phyloP scores from a whole-genome alignment of 345 rosid genomes.

The Cardamine occulta region DNA sequence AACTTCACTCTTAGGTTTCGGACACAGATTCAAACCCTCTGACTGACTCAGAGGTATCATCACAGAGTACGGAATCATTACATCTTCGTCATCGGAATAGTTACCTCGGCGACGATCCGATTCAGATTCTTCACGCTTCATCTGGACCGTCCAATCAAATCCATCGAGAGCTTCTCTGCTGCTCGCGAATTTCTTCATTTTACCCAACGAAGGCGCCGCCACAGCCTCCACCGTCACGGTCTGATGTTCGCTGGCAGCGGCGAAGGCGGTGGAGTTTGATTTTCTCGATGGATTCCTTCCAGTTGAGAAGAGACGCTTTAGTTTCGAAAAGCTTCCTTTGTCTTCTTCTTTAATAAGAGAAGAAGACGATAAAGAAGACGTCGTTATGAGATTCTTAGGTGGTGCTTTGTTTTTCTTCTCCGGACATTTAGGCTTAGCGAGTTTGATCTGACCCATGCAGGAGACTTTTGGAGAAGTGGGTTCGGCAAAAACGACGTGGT shows the following conservation, averaged over 20 bases:
- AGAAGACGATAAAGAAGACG: conserved; percentile 9
- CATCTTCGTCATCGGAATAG: conserved; percentile 3
- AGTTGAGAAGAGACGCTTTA: conserved; percentile 51
- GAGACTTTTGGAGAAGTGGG: conserved; percentile 93
- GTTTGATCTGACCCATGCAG: conserved; percentile 91
- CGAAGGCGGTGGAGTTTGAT: conserved; percentile 36
- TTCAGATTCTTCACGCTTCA: conserved; percentile 27
- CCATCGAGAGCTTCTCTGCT: conserved; percentile 55
- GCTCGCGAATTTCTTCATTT: conserved; percentile 74
- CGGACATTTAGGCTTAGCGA: conserved; percentile 28
- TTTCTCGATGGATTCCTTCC: conserved; percentile 36
- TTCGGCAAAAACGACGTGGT: conserved; percentile 52
- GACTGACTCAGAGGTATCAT: conserved; percentile 1
- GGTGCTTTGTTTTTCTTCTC: conserved; percentile 34
- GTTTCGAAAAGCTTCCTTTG: conserved; percentile 37
- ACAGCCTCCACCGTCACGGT: background rate
- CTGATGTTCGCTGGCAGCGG: conserved; percentile 45
- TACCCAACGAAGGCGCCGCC: conserved; percentile 46
- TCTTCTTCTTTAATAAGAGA: conserved; percentile 29
- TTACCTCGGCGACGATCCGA: background rate
- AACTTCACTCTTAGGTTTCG: conserved; percentile 52
- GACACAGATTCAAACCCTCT: conserved; percentile 22
- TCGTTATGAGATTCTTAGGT: conserved; percentile 19
- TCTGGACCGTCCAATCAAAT: conserved; percentile 92
- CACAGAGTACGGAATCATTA: conserved; percentile 21